These are phyloP conservation scores for Pythium dissimile DNA, from an alignment of 352 stramenopile species.

Conservation along the genomic window DNA sequence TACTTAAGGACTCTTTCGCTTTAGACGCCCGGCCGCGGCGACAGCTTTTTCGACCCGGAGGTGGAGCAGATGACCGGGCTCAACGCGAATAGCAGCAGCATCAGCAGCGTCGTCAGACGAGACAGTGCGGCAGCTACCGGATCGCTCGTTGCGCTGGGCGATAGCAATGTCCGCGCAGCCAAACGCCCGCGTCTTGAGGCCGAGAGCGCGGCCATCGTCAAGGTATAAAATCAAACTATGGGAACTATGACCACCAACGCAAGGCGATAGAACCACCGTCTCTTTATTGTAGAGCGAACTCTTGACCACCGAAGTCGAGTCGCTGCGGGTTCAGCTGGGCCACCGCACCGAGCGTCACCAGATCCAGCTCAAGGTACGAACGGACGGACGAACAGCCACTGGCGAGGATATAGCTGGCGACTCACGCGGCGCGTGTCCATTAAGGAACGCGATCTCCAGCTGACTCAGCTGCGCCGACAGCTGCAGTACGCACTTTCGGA, in stretches of 20 bases:
- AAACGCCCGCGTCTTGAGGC: constrained; percentile 59
- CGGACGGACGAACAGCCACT: not conserved
- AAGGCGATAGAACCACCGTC: no score
- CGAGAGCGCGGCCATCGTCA: constrained; percentile 52
- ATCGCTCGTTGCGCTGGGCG: not conserved
- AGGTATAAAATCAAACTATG: no score
- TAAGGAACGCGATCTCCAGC: constrained; percentile 56
- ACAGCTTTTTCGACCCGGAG: constrained; percentile 37
- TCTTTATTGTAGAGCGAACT: constrained; percentile 36
- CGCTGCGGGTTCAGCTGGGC: constrained; percentile 49
- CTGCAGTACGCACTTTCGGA: constrained; percentile 59
- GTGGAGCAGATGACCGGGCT: constrained; percentile 28
- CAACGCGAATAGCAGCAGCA: not conserved
- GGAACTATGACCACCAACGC: no score
- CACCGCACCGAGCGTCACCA: constrained; percentile 53
- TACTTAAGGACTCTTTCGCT: no score
- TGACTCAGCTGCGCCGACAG: constrained; percentile 64
- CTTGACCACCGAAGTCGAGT: constrained; percentile 48
- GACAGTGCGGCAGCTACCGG: no score
- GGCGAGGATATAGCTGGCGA: no score
- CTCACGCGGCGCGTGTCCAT: no score
- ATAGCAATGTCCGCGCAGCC: not conserved
- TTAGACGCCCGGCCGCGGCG: not conserved
- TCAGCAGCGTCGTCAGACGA: not conserved
- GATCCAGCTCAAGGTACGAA: constrained; percentile 50